Base-by-base conservation (phyloP, 1,139 yeast species). In the Sugiyamaella xylanicola region DNA sequence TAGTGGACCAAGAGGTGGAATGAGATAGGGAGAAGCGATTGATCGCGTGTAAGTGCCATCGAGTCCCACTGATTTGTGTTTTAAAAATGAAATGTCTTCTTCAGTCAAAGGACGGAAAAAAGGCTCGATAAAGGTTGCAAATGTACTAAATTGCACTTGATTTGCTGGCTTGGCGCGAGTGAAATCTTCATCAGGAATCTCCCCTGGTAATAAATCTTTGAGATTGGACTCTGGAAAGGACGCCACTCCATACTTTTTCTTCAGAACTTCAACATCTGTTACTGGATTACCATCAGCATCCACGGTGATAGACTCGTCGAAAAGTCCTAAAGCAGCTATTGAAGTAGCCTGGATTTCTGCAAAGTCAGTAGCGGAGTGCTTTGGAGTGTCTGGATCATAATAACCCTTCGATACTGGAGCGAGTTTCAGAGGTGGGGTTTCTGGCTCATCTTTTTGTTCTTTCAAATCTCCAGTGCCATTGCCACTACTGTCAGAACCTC, bases 111-210 rank as follows among this genome's bases (percentile, higher is more conserved):
- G 81, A 57, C 96, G 78, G 72, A 87, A 92, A 68, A 82, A 93
- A 36, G 93, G 89, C 68, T 93, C 99, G 48, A 91, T 79, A 63
- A 87, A 90, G 0, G 93, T 75, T 61, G 89, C 86, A 69, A 89
- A 95, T 0, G 99, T 92, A 16, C 90, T 79, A 70, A 88, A 91
- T 66, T 91, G 97, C 19, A 93, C 95, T 73, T 93, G 99, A 70
- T 89, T 92, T 1, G 90, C 74, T 5, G 97, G 97, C 65, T 92
- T 92, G 20, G 84, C 84, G 60, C 85, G 83, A 8, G 97, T 86
- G 65, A 88, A 91, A 70, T 93, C 99, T 55, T 80, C 81, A 69
- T 87, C 84, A 8, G 99, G 99, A 25, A 91, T 85, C 39, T 77
- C 82, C 2, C 99, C 99, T 0, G 99, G 97, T 42, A 95, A 76